phyloP scores from a whole-genome alignment of 352 stramenopile species.

The Blastocystis sp. region DNA sequence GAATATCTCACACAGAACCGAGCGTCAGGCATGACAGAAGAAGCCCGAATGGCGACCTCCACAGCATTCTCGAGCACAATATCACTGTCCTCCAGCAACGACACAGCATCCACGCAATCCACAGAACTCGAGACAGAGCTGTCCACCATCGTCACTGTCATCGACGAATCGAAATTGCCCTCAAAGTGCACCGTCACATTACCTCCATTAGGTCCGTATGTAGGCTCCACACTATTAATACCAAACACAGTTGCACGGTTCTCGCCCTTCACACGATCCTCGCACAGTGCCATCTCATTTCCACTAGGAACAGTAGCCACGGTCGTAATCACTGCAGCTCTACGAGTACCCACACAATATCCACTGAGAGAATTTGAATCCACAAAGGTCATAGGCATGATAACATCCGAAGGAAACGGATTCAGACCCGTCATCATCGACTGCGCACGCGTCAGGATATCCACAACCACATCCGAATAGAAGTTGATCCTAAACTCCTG shows the following conservation, averaged over 20 bases:
- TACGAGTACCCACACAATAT: background rate
- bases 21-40: background rate
- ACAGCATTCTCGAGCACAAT: background rate
- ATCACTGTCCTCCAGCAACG: background rate
- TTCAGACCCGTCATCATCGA: constrained; percentile 13
- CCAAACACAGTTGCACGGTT: background rate
- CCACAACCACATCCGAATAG: background rate
- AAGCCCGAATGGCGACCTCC: background rate
- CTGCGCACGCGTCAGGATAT: background rate
- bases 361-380: background rate
- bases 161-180: background rate
- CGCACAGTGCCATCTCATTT: background rate
- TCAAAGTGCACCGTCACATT: background rate
- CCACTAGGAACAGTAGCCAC: background rate
- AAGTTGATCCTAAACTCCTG: constrained; percentile 13
- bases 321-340: background rate
- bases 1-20: constrained; percentile 42
- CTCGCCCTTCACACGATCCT: background rate
- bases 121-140: background rate
- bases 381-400: background rate
- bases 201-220: constrained; percentile 29
- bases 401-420: background rate
- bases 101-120: background rate
- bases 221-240: background rate
- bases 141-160: background rate